Evolutionary conservation across 352 stramenopile genomes (phyloP).

Genomic region (Pythium brassicae): DNA sequence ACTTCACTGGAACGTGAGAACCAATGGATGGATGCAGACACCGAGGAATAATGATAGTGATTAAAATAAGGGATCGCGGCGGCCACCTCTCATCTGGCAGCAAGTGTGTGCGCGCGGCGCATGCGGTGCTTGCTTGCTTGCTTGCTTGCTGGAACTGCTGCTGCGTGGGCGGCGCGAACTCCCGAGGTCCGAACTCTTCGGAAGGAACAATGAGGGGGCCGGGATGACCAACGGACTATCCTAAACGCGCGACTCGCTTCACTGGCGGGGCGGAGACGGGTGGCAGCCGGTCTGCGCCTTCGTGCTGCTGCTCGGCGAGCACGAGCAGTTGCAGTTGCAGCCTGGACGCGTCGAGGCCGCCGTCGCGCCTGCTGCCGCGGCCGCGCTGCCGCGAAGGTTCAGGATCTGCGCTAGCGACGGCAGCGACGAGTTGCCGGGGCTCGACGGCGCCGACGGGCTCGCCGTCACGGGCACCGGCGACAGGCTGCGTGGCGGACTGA

Average conservation of each 20-base stretch:
- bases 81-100: not conserved
- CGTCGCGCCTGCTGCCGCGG: not conserved
- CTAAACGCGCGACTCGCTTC: constrained; percentile 3
- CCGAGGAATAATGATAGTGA: constrained; percentile 9
- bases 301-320: constrained; percentile 12
- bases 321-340: constrained; percentile 21
- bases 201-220: not conserved
- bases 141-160: too few relatives aligned
- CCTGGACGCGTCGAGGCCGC: constrained; percentile 3
- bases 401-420: constrained; percentile 70
- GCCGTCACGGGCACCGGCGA: constrained; percentile 13
- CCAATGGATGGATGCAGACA: not conserved
- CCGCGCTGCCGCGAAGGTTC: constrained; percentile 39
- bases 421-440: constrained; percentile 46
- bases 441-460: constrained; percentile 8
- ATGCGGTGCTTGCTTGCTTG: too few relatives aligned
- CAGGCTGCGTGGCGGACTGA: constrained; percentile 5
- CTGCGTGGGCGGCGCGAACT: not conserved
- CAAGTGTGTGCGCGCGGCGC: too few relatives aligned
- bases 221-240: constrained; percentile 2
- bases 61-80: constrained; percentile 2
- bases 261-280: constrained; percentile 9
- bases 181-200: constrained; percentile 9
- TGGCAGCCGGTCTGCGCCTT: constrained; percentile 10
- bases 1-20: not conserved